phyloP scores from a whole-genome alignment of 192 early-diverging fungal species.

The Geosiphon pyriformis region DNA sequence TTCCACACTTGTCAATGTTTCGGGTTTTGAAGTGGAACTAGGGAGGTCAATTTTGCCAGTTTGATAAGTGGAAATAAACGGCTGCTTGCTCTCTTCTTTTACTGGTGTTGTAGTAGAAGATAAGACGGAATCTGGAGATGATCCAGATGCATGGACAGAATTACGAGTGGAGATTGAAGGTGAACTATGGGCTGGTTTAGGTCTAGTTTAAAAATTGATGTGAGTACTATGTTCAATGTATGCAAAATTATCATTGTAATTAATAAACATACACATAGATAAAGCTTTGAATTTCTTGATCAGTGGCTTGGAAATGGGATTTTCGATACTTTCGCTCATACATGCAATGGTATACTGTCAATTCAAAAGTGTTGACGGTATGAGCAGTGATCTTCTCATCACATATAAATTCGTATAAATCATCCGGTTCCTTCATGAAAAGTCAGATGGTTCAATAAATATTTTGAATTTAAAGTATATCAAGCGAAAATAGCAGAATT shows the following conservation, averaged over 20 bases:
- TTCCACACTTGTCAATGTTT: conserved; percentile 38
- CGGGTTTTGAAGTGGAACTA: conserved; percentile 35
- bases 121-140: conserved; percentile 1
- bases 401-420: conserved; percentile 43
- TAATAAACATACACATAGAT: conserved; percentile 33
- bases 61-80: conserved; percentile 10
- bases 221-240: neutral
- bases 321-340: conserved; percentile 49
- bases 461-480: too few species aligned
- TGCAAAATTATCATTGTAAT: too few species aligned
- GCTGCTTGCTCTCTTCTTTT: conserved; percentile 6
- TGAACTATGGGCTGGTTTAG: neutral
- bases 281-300: conserved; percentile 49
- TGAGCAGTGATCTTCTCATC: conserved; percentile 35
- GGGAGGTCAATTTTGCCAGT: conserved; percentile 21
- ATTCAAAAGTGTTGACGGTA: conserved; percentile 48
- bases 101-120: conserved; percentile 2
- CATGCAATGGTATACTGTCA: conserved; percentile 60
- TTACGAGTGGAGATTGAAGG: conserved; percentile 6
- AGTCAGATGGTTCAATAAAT: too few species aligned
- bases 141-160: neutral
- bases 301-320: conserved; percentile 41
- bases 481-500: too few species aligned
- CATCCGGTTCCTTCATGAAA: conserved; percentile 33
- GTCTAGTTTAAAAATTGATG: neutral